Evolutionary conservation across 176 grass and related monocot species (phyloP).

Genomic region (Cenchrus americanus): DNA sequence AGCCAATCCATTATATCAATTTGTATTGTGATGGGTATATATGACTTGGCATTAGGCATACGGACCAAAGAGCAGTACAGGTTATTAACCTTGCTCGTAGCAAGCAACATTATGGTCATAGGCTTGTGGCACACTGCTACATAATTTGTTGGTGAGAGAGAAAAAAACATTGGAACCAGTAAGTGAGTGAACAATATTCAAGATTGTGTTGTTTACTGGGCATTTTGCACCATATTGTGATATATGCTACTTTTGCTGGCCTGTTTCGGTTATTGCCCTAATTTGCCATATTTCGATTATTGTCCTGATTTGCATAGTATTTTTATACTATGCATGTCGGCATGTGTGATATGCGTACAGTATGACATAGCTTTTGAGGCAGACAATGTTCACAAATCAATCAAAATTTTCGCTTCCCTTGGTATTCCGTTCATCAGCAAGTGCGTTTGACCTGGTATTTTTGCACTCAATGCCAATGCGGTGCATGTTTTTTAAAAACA

Average conservation of each 20-base stretch:
- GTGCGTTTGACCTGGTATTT: too few species aligned
- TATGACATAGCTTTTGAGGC: neutral
- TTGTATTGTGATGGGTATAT: too few species aligned
- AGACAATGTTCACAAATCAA: neutral
- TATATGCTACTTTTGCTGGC: too few species aligned
- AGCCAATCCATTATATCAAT: too few species aligned
- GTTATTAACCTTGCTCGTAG: too few species aligned
- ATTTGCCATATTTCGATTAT: neutral
- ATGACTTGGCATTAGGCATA: too few species aligned
- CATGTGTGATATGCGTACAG: neutral
- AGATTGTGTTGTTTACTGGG: neutral
- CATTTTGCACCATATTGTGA: neutral
- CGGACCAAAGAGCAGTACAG: too few species aligned
- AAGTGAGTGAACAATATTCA: neutral
- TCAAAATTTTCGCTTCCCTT: neutral
- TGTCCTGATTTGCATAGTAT: neutral
- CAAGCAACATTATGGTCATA: slow-evolving; percentile 40
- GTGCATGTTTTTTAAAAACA: neutral
- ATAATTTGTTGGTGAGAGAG: neutral
- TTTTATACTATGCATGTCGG: neutral
- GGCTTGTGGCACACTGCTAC: slow-evolving; percentile 40
- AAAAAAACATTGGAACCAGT: neutral
- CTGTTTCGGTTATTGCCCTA: neutral
- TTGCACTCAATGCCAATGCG: too few species aligned
- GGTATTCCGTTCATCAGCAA: too few species aligned